Evolutionary conservation across 2,329 filamentous ascomycete species (phyloP).

Genomic region (Penicillium sp.): DNA sequence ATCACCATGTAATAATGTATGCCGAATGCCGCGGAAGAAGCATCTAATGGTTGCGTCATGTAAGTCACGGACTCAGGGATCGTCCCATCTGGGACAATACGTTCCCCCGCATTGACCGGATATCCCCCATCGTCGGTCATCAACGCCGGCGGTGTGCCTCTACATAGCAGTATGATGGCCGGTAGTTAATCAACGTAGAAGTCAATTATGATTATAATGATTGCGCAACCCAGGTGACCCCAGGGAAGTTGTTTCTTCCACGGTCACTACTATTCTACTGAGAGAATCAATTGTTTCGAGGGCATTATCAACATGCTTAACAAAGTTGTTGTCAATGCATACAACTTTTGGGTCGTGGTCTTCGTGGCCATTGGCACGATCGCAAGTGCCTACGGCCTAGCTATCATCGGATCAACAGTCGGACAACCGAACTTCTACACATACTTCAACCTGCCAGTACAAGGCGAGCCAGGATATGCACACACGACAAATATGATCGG

Average conservation of each 20-base stretch:
- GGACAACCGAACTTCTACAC: slow-evolving; percentile 51
- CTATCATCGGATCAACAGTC: slow-evolving; percentile 47
- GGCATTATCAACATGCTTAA: slow-evolving; percentile 7
- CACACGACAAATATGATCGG: slow-evolving; percentile 48
- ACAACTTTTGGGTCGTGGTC: slow-evolving; percentile 36
- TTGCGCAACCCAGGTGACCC: neutral
- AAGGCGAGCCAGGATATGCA: slow-evolving; percentile 43
- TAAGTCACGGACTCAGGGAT: neutral
- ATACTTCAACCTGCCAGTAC: slow-evolving; percentile 43
- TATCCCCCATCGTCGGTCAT: neutral
- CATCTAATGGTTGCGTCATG: neutral
- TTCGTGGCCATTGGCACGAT: slow-evolving; percentile 39
- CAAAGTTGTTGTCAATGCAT: slow-evolving; percentile 25
- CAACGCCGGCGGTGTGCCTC: neutral
- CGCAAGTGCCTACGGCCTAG: slow-evolving; percentile 35
- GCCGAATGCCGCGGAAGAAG: neutral
- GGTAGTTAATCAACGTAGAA: neutral
- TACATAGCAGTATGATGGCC: neutral
- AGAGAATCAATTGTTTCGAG: neutral
- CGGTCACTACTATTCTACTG: neutral
- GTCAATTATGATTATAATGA: neutral
- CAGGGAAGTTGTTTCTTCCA: neutral
- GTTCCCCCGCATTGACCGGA: neutral
- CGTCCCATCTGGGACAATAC: neutral
- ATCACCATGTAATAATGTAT: neutral